A percentile compares a stretch with the other conserved stretches of the same genome.
Evolutionary conservation across 176 grass and related monocot genomes (phyloP).

Genomic region (Tillandsia fasciculata): DNA sequence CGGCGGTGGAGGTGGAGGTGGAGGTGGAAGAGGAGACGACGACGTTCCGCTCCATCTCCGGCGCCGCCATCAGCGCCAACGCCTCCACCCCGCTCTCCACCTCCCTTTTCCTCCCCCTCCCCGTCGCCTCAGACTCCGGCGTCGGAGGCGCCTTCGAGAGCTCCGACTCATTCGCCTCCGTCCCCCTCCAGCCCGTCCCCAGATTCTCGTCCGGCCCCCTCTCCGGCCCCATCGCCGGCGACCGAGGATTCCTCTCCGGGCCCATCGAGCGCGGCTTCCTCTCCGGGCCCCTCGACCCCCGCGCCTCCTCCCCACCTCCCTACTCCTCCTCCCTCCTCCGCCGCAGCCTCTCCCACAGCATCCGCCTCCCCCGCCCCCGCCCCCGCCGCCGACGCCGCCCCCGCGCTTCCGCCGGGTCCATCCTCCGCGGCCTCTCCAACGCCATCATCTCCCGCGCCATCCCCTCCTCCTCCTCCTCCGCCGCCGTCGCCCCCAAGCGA

Average conservation of each 20-base stretch:
- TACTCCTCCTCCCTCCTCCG: constrained; percentile 23
- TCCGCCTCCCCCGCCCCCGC: constrained; percentile 31
- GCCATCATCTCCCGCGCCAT: constrained; percentile 14
- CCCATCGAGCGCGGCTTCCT: constrained; percentile 58
- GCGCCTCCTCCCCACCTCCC: constrained; percentile 19
- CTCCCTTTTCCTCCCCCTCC: constrained; percentile 23
- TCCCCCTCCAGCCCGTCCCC: constrained; percentile 59
- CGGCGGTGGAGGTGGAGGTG: constrained; percentile 22
- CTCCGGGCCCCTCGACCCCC: constrained; percentile 59
- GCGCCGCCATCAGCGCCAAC: constrained; percentile 68
- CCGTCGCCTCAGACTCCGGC: constrained; percentile 20
- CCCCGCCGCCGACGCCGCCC: constrained; percentile 9
- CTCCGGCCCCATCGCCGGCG: constrained; percentile 38
- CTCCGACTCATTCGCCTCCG: constrained; percentile 72
- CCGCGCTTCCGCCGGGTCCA: neutral
- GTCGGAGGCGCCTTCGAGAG: constrained; percentile 52
- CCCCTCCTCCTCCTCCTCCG: neutral
- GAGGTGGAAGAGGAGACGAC: constrained; percentile 23
- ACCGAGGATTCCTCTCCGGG: constrained; percentile 38
- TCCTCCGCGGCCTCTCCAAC: constrained; percentile 16
- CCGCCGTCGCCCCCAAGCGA: constrained; percentile 3
- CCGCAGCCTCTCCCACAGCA: constrained; percentile 59
- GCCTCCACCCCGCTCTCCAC: constrained; percentile 84
- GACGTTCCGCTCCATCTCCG: constrained; percentile 58
- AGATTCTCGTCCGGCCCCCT: constrained; percentile 63